These are phyloP conservation scores for Paecilomyces niveus DNA, from an alignment of 2,329 filamentous ascomycete genomes.

Conservation along the genomic window DNA sequence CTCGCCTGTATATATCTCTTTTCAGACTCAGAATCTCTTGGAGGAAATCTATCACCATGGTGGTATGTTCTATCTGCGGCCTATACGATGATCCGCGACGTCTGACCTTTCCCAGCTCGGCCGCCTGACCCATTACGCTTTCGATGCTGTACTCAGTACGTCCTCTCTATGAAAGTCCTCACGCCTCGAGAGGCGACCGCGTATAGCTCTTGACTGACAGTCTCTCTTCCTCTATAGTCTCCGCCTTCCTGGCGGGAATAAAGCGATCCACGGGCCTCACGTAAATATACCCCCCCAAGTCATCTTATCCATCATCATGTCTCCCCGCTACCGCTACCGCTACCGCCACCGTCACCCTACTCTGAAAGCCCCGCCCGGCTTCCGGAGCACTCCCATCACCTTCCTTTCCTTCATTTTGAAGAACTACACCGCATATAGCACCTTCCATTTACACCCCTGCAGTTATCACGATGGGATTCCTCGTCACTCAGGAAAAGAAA, in stretches of 20 bases:
- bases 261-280: constrained; percentile 95
- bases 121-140: constrained; percentile 87
- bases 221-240: constrained; percentile 53
- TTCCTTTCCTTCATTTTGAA: not conserved
- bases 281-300: constrained; percentile 55
- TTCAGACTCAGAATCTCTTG: not conserved
- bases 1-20: not conserved
- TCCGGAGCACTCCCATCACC: not conserved
- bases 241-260: constrained; percentile 91
- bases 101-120: constrained; percentile 68
- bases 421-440: not conserved
- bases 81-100: constrained; percentile 53
- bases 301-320: not conserved
- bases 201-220: not conserved
- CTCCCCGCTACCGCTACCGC: constrained; percentile 2
- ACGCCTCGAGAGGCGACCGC: not conserved
- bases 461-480: not conserved
- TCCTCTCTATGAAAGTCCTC: constrained; percentile 12
- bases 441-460: not conserved
- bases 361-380: not conserved
- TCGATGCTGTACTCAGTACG: constrained; percentile 88
- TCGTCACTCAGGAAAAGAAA: not conserved
- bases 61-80: constrained; percentile 50
- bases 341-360: not conserved
- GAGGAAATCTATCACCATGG: constrained; percentile 27